Evolutionary conservation across 257 asterid genomes (phyloP).

Genomic region (Solanum sparsipilum): DNA sequence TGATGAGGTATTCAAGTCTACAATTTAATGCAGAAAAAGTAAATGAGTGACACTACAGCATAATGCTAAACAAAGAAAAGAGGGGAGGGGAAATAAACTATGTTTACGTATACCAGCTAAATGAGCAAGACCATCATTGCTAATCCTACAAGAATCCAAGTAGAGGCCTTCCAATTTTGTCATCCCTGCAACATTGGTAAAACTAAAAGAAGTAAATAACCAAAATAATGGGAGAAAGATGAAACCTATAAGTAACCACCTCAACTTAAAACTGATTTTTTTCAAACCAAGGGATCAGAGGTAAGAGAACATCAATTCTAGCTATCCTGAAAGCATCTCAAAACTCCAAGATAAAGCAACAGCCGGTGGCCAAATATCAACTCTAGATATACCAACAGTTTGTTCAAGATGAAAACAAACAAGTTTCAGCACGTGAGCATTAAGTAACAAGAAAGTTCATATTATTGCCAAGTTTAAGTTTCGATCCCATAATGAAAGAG

Average conservation of each 20-base stretch:
- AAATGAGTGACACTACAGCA: background rate
- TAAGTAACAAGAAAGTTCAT: background rate
- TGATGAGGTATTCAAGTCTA: background rate
- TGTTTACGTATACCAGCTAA: conserved; percentile 1
- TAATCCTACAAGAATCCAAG: conserved; percentile 6
- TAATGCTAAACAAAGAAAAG: background rate
- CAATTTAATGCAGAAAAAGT: background rate
- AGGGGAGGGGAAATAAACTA: background rate
- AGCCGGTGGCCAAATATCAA: background rate
- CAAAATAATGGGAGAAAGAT: background rate
- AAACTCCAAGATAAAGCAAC: background rate
- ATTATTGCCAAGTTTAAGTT: background rate
- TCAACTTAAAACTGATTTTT: background rate
- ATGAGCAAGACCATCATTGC: conserved; percentile 3
- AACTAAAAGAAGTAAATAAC: background rate
- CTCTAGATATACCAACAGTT: background rate
- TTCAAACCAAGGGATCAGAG: background rate
- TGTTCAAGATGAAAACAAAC: background rate
- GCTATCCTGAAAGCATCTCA: background rate
- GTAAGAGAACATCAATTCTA: background rate
- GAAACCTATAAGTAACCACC: background rate
- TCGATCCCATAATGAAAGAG: background rate
- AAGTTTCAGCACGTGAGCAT: background rate
- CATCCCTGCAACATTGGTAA: background rate
- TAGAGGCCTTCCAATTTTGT: conserved; percentile 4